A percentile compares a stretch with the other conserved stretches of the same genome.
Evolutionary conservation across 805 yeast species (phyloP).

Genomic region (Cyberlindnera americana): DNA sequence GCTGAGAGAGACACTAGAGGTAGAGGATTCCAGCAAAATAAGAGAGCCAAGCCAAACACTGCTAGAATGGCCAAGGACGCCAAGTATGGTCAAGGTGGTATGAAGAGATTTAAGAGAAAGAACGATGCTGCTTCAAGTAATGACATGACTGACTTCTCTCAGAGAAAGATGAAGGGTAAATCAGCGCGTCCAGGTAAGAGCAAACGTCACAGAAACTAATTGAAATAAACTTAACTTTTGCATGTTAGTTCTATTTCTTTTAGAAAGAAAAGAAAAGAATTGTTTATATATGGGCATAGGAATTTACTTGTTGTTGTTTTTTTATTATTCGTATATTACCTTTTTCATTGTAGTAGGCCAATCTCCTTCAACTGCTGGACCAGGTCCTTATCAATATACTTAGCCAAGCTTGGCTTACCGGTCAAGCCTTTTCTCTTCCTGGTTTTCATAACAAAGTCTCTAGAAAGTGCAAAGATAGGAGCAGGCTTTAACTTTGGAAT

Average conservation of each 20-base stretch:
- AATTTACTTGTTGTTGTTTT: neutral
- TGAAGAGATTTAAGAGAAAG: constrained; percentile 66
- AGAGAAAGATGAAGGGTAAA: constrained; percentile 49
- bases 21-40: constrained; percentile 29
- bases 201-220: constrained; percentile 36
- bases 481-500: constrained; percentile 78
- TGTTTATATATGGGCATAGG: constrained; percentile 8
- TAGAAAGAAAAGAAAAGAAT: too few species aligned
- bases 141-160: constrained; percentile 57
- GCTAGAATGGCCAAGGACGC: constrained; percentile 69
- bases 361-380: constrained; percentile 48
- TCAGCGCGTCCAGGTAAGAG: constrained; percentile 53
- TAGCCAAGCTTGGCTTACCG: constrained; percentile 64
- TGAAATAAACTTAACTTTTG: neutral
- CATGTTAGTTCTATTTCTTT: constrained; percentile 2
- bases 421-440: constrained; percentile 82
- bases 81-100: constrained; percentile 76
- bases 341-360: constrained; percentile 33
- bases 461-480: constrained; percentile 60
- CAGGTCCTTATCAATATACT: constrained; percentile 63
- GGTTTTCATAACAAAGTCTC: constrained; percentile 88
- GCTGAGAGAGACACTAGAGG: constrained; percentile 30
- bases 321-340: constrained; percentile 13
- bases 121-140: constrained; percentile 71
- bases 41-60: constrained; percentile 53